Evolutionary conservation across 805 yeast genomes (phyloP), one percentile per base, ranked within the genome.

Genomic region (Spathaspora girioi): DNA sequence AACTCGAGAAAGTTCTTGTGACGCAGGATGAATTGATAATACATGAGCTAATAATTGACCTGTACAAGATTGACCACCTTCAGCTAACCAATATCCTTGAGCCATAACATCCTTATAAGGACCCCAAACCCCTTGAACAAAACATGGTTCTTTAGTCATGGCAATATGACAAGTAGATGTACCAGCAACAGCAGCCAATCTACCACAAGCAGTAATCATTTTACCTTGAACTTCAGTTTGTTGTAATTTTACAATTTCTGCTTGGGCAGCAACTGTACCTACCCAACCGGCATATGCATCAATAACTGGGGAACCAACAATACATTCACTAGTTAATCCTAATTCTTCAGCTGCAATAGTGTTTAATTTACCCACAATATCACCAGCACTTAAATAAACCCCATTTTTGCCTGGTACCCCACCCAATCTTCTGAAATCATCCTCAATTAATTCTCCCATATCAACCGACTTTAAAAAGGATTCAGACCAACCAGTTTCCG

Each of bases 231-330:
- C 66, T 53, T 81, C 85, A n/a, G 66, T 58, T 52, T 79, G 78
- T 3, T 73, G 74, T 54, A 78, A 69, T n/a, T 71, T 70, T 0
- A 82, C 81, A 50, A 84, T 76, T 56, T 86, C 89, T 5, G 90
- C 84, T 58, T 84, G 83, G 1, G 96, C 96, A 26, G 97, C 99
- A 53, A 93, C 97, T 1, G 98, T 94, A 51, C 99, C 99, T 50
- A 94, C 82, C 97, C 98, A 94, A 44, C 99, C 99, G 3, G 98
- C 96, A 65, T 94, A 94, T 5, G 98, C 97, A 67, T 94, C 99
- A 64, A 94, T 94, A 38, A 94, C 96, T 64, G 97, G 97, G 1
- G 96, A 85, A 7, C 97, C 97, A 42, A 94, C 98, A 31, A 83
- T 81, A 70, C 96, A 87, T 48, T 78, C 76, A 19, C 87, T 79